Percentiles rank a stretch among this genome's conserved stretches.
These are phyloP conservation scores for Penicillium frequentans DNA, from an alignment of 2,329 filamentous ascomycete species.

Conservation along the genomic window DNA sequence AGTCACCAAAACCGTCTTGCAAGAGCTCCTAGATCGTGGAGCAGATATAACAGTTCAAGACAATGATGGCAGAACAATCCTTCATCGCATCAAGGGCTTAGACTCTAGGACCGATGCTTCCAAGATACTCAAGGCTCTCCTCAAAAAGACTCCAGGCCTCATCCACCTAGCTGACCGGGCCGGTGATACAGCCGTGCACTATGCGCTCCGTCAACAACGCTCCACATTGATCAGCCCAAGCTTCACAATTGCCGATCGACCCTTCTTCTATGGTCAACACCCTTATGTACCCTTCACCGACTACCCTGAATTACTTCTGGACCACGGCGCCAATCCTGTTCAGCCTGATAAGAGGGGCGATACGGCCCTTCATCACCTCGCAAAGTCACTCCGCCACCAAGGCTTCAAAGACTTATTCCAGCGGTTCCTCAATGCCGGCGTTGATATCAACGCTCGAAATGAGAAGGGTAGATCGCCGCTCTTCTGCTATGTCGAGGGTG, in stretches of 20 bases:
- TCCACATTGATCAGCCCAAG: too few species aligned
- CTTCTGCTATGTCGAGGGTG: neutral
- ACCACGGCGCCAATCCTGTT: slow-evolving; percentile 4
- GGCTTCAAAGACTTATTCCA: neutral
- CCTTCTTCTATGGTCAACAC: too few species aligned
- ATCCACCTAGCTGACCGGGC: slow-evolving; percentile 1
- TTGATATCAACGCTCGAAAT: neutral
- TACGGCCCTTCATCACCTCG: neutral
- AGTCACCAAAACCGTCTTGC: neutral
- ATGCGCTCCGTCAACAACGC: neutral
- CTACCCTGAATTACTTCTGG: slow-evolving; percentile 1
- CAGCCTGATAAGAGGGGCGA: slow-evolving; percentile 4
- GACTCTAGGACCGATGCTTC: neutral
- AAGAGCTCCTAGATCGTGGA: slow-evolving; percentile 13
- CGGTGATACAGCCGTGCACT: slow-evolving; percentile 6
- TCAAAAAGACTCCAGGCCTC: neutral
- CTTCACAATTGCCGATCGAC: too few species aligned
- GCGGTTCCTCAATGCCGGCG: neutral
- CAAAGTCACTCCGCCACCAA: neutral
- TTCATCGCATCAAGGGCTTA: slow-evolving; percentile 4
- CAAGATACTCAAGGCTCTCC: neutral
- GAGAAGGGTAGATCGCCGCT: neutral
- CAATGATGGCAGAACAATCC: slow-evolving; percentile 12
- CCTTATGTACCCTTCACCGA: neutral
- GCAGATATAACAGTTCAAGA: slow-evolving; percentile 15